These are phyloP conservation scores for Colletotrichum cordylinicola DNA, from an alignment of 2,329 filamentous ascomycete species.

Conservation along the genomic window DNA sequence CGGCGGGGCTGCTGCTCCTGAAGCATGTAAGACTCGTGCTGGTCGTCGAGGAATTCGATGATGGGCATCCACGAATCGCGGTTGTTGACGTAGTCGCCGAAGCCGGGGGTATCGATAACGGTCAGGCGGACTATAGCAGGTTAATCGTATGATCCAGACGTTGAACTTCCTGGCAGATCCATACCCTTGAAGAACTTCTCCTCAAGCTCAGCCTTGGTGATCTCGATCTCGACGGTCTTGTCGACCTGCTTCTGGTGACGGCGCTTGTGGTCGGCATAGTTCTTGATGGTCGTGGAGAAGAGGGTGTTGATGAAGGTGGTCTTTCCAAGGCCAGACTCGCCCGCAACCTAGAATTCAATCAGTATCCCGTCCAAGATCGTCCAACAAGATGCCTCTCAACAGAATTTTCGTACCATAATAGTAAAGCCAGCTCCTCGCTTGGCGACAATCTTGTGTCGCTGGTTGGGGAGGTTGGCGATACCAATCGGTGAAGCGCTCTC, in stretches of 20 bases:
- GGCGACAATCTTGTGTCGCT: constrained; percentile 77
- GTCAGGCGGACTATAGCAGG: constrained; percentile 84
- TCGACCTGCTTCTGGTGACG: constrained; percentile 99
- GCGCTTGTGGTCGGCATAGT: constrained; percentile 99
- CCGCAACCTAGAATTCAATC: constrained; percentile 74
- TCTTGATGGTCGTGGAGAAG: constrained; percentile 99
- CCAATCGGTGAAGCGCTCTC: constrained; percentile 73
- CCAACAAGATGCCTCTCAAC: neutral
- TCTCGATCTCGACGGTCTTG: constrained; percentile 99
- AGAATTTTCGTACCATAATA: constrained; percentile 80
- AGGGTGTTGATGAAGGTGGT: constrained; percentile 99
- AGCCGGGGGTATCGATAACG: constrained; percentile 98
- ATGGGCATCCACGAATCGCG: constrained; percentile 99
- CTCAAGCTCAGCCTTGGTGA: constrained; percentile 98
- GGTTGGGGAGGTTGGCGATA: constrained; percentile 77
- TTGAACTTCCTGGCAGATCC: constrained; percentile 1
- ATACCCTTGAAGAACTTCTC: constrained; percentile 99
- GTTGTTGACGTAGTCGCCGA: constrained; percentile 99
- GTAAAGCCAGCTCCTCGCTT: constrained; percentile 97
- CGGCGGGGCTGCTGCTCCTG: constrained; percentile 99
- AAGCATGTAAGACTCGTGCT: constrained; percentile 99
- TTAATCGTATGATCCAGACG: constrained; percentile 10
- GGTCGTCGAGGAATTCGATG: constrained; percentile 99
- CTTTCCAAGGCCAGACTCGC: constrained; percentile 98
- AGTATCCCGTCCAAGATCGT: neutral